Base-by-base conservation (phyloP, 805 yeast species). In the Candida silvicultrix region DNA sequence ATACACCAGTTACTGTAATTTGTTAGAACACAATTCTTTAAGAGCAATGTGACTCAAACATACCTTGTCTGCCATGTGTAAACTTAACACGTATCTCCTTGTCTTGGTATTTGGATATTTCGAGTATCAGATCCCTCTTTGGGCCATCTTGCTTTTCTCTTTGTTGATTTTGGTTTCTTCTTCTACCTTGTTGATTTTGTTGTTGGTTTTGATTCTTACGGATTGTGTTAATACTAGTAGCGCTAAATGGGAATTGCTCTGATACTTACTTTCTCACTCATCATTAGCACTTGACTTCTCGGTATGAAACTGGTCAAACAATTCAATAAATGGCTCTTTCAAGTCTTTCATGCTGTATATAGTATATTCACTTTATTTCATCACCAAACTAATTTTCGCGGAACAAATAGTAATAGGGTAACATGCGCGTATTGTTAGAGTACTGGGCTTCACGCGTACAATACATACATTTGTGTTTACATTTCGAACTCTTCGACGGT, bases 71-170 rank as follows among this genome's bases (percentile, higher is more conserved):
- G 7, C 96, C 97, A 12, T 96, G 95, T 53, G 82, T 76, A 60
- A 94, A 80, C 56, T 85, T 83, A 45, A 90, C 92, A 56, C 83
- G 75, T 37, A 92, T 80, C 53, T 73, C 65, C 54, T 83, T 73
- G 61, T 88, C 95, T 56, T 79, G 78, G 62, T 85, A 87, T 59
- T 80, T 84, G 50, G 82, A 78, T 49, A 94, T 71, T 63, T 90
- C 89, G 46, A 89, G 71, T 49, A 90, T 87, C 20, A 96, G 95
- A 51, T 90, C 97, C 66, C 89, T 85, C 70, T 85, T 86, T 34
- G 97, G 98, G 14, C 89, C 81, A 54, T 83, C 89, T 53, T 72
- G 62, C 53, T 68, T 68, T 49, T 64, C 66, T 51, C 57, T 62
- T 42, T 61, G 64, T 42, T 34, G 37, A 34, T 49, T 41, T 51